Evolutionary conservation across 1,284 basidiomycete species (phyloP), one percentile per base, ranked within the genome.

Genomic region (Tausonia pullulans): DNA sequence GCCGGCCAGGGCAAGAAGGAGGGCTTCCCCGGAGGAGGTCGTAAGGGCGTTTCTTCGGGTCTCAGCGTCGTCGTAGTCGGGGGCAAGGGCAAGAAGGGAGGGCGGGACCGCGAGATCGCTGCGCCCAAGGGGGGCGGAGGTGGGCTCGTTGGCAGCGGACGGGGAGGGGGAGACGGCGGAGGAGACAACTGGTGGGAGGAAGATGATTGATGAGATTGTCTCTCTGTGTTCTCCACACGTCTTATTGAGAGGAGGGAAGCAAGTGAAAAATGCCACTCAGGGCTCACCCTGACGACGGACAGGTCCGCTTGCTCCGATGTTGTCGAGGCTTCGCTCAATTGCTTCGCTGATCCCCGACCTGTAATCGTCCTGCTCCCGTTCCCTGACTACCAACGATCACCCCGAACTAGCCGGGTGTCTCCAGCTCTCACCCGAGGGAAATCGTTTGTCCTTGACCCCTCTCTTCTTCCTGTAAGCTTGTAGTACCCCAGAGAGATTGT

Each of bases 11-110:
- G 63, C 53, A 67, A 67, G 59, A 69, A 65, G 55, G 61, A 58
- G 46, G 50, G 50, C 27, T 81, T 78, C 68, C 81, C 82, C 14
- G 82, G 81, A 3, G 82, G 83, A 14, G 83, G 84, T 1, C 75
- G 81, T 64, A 86, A 84, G 69, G 84, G 86, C 8, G 78, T 89
- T 27, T 87, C 85, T 67, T 86, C 84, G 0, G 87, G 87, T 1
- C 72, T 89, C 62, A 84, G 84, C n/a, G 84, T 83, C 0, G 74
- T 88, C 55, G 76, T 84, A n/a, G 72, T 69, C 45, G 72, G 71
- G 65, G 70, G 71, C 56, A 69, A 11, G 62, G 65, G 14, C 45
- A 67, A 44, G 60, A 61, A 45, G 55, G 65, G 40, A 16, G 48
- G 16, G 60, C 61, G 4, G 61, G 68, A 3, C 57, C 62, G 55